Evolutionary conservation across 208 protist genomes (phyloP), one percentile per base, ranked within the genome.

Genomic region (Crithidia fasciculata): DNA sequence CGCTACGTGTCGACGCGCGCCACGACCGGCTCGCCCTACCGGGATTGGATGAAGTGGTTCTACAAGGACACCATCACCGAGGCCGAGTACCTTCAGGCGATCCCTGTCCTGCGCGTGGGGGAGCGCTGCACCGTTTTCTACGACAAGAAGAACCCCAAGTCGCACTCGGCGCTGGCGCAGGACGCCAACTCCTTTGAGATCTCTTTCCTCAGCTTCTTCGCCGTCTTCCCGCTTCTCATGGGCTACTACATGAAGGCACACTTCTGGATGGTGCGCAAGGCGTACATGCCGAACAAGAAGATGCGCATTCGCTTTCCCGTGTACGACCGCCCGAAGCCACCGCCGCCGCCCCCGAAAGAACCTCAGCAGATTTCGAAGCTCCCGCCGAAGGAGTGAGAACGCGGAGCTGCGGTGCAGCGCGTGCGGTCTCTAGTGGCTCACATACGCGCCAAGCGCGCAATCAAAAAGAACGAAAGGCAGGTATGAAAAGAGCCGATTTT

Each of bases 131-230:
- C 78, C 19, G 89, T 96, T 10, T 94, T 95, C 64, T 96, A 96
- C 74, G 85, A 93, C 59, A 95, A 94, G 82, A 88, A 90, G 64
- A 83, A 95, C 45, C 84, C 89, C 18, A 77, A 69, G 10, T 55
- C 76, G 10, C 88, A 90, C 72, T 90, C 87, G 2, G 92, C 92
- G 16, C 69, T 96, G 5, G 92, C 92, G 0, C 89, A 95, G 55
- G 92, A 95, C 61, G 92, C 92, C 9, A 96, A 96, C 76, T 95
- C 89, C 4, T 94, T 93, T 74, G 87, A 96, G 54, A 95, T 96
- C 50, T 93, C 89, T 5, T 80, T 96, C 52, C 53, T 96, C 18
- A 75, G 74, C 40, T 96, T 93, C 67, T 70, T 94, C 43, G 84
- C 86, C 13, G 81, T 93, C 52, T 94, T 96, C 49, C 89, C 89